Conservation (phyloP, 352 stramenopile genomes). For the Phytophthora sansomeana region DNA sequence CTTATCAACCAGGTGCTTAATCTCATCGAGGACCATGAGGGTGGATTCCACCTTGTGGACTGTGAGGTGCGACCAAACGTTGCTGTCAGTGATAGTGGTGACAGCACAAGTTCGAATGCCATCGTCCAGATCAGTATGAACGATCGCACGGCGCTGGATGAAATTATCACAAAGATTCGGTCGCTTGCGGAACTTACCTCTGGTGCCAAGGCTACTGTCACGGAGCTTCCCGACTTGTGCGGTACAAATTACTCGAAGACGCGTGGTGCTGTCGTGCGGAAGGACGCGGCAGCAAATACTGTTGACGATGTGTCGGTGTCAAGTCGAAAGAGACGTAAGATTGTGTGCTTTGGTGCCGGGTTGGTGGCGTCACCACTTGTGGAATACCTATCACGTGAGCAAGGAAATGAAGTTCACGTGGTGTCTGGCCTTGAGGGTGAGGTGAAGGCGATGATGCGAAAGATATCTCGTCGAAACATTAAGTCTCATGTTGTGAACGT, state of each 20-base stretch:
- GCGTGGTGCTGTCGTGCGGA: conserved; percentile 45
- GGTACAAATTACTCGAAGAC: conserved; percentile 82
- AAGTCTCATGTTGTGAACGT: conserved; percentile 88
- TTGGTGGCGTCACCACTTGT: conserved; percentile 87
- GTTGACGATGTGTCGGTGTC: conserved; percentile 52
- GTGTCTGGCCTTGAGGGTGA: conserved; percentile 81
- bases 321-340: conserved; percentile 75
- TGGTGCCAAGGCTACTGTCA: conserved; percentile 87
- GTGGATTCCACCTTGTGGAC: conserved; percentile 92
- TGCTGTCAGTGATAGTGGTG: conserved; percentile 29
- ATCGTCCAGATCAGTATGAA: conserved; percentile 89
- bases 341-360: conserved; percentile 90
- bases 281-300: conserved; percentile 61
- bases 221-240: conserved; percentile 82
- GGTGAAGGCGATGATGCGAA: conserved; percentile 70
- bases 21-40: conserved; percentile 90
- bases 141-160: conserved; percentile 75
- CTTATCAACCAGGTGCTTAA: conserved; percentile 97
- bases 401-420: conserved; percentile 74
- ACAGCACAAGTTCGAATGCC: conserved; percentile 64
- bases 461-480: conserved; percentile 70
- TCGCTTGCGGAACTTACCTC: conserved; percentile 85
- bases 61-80: conserved; percentile 91
- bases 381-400: conserved; percentile 85
- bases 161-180: conserved; percentile 89